Percentiles rank a stretch among this genome's conserved stretches.
phyloP scores from a whole-genome alignment of 202 grass and related monocot genomes.

The Setaria italica region DNA sequence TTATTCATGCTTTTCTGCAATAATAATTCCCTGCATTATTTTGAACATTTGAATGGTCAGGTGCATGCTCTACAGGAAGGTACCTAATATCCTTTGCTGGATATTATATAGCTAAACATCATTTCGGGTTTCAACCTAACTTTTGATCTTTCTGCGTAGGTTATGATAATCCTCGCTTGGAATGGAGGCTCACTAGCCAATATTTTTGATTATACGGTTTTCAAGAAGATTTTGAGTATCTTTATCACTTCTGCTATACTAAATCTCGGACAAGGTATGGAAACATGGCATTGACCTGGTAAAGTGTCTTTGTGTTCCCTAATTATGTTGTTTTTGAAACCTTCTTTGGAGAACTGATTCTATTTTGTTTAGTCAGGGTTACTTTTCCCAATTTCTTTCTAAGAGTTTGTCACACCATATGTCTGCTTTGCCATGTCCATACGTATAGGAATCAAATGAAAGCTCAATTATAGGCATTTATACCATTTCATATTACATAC shows the following conservation, averaged over 20 bases:
- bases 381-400: not conserved
- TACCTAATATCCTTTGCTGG: constrained; percentile 29
- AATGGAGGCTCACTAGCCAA: constrained; percentile 72
- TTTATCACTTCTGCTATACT: constrained; percentile 89
- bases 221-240: constrained; percentile 85
- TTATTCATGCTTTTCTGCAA: constrained; percentile 20
- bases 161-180: constrained; percentile 98
- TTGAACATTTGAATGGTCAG: constrained; percentile 36
- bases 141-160: constrained; percentile 51
- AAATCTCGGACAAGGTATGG: constrained; percentile 87
- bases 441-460: constrained; percentile 3
- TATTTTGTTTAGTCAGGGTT: constrained; percentile 9
- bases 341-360: not conserved
- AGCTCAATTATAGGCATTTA: not conserved
- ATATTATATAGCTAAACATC: constrained; percentile 30
- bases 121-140: constrained; percentile 34
- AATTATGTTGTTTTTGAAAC: not conserved
- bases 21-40: constrained; percentile 27
- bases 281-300: constrained; percentile 20
- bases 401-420: no score
- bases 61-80: constrained; percentile 19
- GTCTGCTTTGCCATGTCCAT: not conserved
- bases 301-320: not conserved
- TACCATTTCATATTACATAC: not conserved
- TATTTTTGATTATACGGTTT: constrained; percentile 72